phyloP scores from a whole-genome alignment of 352 stramenopile genomes.

The Phytophthora pini region DNA sequence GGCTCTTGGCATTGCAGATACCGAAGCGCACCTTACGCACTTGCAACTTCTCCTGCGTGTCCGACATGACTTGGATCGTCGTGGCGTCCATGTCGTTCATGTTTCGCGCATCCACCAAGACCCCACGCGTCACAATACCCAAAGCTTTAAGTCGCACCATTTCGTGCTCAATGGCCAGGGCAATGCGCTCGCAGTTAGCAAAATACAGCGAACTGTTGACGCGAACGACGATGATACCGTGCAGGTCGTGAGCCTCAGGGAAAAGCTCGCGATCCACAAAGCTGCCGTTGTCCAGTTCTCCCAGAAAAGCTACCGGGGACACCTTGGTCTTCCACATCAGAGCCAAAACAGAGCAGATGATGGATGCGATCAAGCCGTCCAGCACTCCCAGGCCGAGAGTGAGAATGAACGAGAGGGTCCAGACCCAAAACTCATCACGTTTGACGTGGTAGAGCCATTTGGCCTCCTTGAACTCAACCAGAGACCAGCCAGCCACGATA shows the following conservation, averaged over 20 bases:
- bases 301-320: conserved; percentile 40
- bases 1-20: conserved; percentile 44
- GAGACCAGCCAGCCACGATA: conserved; percentile 84
- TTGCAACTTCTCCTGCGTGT: conserved; percentile 56
- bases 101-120: conserved; percentile 46
- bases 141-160: conserved; percentile 23
- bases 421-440: conserved; percentile 57
- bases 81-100: conserved; percentile 45
- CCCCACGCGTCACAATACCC: conserved; percentile 31
- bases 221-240: conserved; percentile 43
- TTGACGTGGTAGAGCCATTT: conserved; percentile 74
- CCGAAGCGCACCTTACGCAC: conserved; percentile 42
- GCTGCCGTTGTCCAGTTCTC: conserved; percentile 35
- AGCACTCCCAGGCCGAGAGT: conserved; percentile 40
- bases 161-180: conserved; percentile 44
- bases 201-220: conserved; percentile 59
- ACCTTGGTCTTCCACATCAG: conserved; percentile 59
- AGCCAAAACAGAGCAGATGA: conserved; percentile 51
- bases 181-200: conserved; percentile 57
- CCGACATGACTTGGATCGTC: conserved; percentile 51
- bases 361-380: conserved; percentile 49
- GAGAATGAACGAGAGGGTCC: conserved; percentile 49
- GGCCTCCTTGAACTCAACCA: conserved; percentile 87
- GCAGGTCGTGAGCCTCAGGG: conserved; percentile 28
- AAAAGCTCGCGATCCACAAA: conserved; percentile 43